These are phyloP conservation scores for Cucurbita argyrosperma DNA, from an alignment of 306 rosid genomes.

Conservation along the genomic window DNA sequence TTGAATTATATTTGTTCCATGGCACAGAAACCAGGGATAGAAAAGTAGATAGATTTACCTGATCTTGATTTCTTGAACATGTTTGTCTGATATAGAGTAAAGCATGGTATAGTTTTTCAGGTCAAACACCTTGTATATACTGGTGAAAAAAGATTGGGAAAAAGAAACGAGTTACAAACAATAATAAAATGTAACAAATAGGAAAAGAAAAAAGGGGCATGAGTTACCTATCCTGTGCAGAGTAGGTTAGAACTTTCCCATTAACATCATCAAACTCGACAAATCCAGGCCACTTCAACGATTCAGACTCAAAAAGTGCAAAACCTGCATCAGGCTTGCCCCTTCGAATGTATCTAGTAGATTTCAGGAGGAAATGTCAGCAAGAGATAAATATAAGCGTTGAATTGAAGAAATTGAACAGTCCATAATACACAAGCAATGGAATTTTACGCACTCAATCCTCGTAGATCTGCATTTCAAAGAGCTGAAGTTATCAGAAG, in stretches of 20 bases:
- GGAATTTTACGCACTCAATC: slow-evolving; percentile 49
- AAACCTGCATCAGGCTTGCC: slow-evolving; percentile 85
- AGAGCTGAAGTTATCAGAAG: slow-evolving; percentile 86
- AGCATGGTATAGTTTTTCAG: slow-evolving; percentile 82
- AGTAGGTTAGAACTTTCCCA: slow-evolving; percentile 83
- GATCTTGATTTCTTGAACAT: slow-evolving; percentile 83
- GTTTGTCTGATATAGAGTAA: slow-evolving; percentile 72
- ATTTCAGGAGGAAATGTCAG: slow-evolving; percentile 4
- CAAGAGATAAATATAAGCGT: slow-evolving; percentile 2
- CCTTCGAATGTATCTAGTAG: slow-evolving; percentile 61
- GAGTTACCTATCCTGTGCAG: slow-evolving; percentile 69
- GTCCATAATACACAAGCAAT: background rate
- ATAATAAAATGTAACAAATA: background rate
- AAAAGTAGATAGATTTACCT: slow-evolving; percentile 27
- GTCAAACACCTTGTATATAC: slow-evolving; percentile 89
- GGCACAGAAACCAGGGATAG: background rate
- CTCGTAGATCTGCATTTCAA: slow-evolving; percentile 84
- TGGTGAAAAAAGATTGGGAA: slow-evolving; percentile 17
- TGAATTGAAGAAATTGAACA: background rate
- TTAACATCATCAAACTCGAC: slow-evolving; percentile 94
- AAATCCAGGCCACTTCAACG: slow-evolving; percentile 93
- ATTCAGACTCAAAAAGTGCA: slow-evolving; percentile 81
- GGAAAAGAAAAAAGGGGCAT: background rate
- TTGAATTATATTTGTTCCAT: background rate
- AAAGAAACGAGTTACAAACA: slow-evolving; percentile 6